Percentiles rank a stretch among this genome's conserved stretches.
Evolutionary conservation across 768 basidiomycete genomes (phyloP).

Genomic region (Polyporus arcularius): DNA sequence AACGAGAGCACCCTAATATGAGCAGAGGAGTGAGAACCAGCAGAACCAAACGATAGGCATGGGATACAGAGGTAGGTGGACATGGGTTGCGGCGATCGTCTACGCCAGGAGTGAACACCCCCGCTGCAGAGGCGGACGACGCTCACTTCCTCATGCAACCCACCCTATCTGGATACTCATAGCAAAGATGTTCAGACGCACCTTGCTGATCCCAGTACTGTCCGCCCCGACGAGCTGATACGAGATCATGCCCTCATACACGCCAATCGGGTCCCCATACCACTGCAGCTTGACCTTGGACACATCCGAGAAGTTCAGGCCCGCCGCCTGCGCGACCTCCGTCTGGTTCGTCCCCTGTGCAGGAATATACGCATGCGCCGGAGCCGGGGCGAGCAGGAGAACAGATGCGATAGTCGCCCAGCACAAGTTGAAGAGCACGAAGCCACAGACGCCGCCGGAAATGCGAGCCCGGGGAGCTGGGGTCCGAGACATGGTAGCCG

Average conservation of each 20-base stretch:
- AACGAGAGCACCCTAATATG: constrained; percentile 70
- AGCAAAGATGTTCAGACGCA: constrained; percentile 29
- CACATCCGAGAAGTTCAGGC: constrained; percentile 50
- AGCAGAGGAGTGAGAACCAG: not conserved
- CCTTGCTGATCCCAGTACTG: constrained; percentile 57
- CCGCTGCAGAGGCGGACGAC: no score
- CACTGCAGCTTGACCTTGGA: constrained; percentile 63
- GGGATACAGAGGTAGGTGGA: no score
- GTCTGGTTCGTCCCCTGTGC: constrained; percentile 74
- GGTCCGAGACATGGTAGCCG: no score
- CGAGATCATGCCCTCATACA: constrained; percentile 44
- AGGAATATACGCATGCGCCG: constrained; percentile 60
- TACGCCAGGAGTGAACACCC: no score
- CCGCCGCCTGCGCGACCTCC: constrained; percentile 39
- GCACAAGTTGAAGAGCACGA: not conserved
- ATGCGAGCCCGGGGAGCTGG: no score
- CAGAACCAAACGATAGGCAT: no score
- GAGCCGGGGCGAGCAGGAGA: not conserved
- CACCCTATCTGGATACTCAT: no score
- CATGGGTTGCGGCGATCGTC: no score
- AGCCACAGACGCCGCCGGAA: no score
- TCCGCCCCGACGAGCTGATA: constrained; percentile 57
- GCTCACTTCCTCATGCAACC: no score
- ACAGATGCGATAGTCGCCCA: not conserved
- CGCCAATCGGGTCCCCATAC: constrained; percentile 45